A percentile compares a stretch with the other conserved stretches of the same genome.
Evolutionary conservation across 768 basidiomycete genomes (phyloP).

Genomic region (Phylloporus scabripes): DNA sequence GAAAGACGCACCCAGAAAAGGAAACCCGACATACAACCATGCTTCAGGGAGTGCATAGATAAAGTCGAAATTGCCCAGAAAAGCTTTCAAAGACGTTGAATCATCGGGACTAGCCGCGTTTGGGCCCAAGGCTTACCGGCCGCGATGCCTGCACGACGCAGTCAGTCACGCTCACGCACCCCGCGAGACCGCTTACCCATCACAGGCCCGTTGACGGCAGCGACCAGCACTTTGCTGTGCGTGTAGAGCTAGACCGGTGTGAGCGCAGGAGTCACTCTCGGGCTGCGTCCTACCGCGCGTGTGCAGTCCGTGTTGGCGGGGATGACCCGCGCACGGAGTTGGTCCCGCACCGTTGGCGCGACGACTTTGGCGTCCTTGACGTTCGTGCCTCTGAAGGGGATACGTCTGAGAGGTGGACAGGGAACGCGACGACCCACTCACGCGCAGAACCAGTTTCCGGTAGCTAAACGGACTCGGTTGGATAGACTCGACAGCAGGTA

Average conservation of each 20-base stretch:
- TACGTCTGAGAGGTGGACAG: neutral
- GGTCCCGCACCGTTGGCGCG: conserved; percentile 37
- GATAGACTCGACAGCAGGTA: neutral
- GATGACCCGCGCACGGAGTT: conserved; percentile 42
- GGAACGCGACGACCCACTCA: conserved; percentile 31
- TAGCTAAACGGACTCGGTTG: conserved; percentile 35
- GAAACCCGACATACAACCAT: conserved; percentile 64
- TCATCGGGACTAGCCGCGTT: neutral
- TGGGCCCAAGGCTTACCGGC: conserved; percentile 39
- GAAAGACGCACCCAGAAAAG: conserved; percentile 46
- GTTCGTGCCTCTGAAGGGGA: conserved; percentile 48
- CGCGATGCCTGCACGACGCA: conserved; percentile 46
- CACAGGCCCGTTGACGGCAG: conserved; percentile 69
- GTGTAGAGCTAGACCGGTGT: conserved; percentile 46
- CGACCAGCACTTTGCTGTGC: conserved; percentile 65
- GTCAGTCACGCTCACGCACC: conserved; percentile 3
- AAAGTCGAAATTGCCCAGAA: conserved; percentile 71
- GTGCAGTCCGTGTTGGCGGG: conserved; percentile 55
- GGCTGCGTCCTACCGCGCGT: conserved; percentile 46
- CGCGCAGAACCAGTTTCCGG: conserved; percentile 72
- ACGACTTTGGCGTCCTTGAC: conserved; percentile 32
- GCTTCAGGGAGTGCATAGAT: conserved; percentile 58
- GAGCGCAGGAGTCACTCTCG: neutral
- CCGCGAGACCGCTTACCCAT: conserved; percentile 43
- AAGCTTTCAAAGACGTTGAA: conserved; percentile 35